phyloP scores from a whole-genome alignment of 257 asterid species.

The Solanum etuberosum region DNA sequence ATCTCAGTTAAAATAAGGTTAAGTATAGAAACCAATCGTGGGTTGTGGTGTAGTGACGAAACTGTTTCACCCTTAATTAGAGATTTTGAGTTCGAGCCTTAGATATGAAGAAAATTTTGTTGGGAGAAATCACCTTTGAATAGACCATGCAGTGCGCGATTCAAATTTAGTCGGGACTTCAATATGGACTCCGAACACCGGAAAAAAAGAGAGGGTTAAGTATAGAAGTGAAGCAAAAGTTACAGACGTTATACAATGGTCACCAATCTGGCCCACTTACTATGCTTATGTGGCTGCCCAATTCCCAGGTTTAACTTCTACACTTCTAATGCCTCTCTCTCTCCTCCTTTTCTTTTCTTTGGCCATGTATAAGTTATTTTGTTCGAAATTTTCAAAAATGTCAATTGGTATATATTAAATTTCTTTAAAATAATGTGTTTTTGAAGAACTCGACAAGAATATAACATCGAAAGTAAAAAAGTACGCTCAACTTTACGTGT shows the following conservation, averaged over 20 bases:
- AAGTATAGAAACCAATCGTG: no score
- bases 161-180: fast-evolving
- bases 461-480: not conserved
- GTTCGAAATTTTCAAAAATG: no score
- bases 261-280: constrained; percentile 1
- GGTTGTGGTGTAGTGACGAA: no score
- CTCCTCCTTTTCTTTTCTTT: not conserved
- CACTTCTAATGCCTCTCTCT: not conserved
- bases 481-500: no score
- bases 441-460: fast-evolving
- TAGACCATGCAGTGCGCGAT: no score
- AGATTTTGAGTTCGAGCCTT: fast-evolving
- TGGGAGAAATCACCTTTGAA: no score
- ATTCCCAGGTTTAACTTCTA: not conserved
- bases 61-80: no score
- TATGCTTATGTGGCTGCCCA: constrained; percentile 9
- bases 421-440: no score
- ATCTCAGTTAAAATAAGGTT: not conserved
- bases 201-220: not conserved
- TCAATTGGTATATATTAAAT: no score
- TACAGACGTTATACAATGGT: constrained; percentile 7
- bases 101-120: no score
- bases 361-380: not conserved
- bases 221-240: constrained; percentile 27
- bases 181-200: fast-evolving